Evolutionary conservation across 495 filamentous ascomycete species (phyloP).

Genomic region (Trichoderma asperelloides): DNA sequence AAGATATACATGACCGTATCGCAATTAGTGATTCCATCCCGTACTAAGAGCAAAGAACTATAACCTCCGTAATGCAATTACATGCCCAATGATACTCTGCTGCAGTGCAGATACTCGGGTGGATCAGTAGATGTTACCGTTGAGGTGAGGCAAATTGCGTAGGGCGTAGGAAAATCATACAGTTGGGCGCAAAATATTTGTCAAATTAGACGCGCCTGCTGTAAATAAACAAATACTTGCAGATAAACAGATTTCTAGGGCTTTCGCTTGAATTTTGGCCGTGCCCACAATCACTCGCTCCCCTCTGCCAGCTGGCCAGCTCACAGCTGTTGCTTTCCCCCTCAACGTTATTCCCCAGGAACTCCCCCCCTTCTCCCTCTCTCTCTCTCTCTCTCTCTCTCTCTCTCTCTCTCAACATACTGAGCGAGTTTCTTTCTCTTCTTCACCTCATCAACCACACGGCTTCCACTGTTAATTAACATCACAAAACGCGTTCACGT

Average conservation of each 20-base stretch:
- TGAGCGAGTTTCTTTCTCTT: neutral
- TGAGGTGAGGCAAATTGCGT: neutral
- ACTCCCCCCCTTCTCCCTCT: neutral
- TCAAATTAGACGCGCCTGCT: neutral
- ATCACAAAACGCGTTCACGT: neutral
- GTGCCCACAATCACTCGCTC: neutral
- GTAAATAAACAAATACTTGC: neutral
- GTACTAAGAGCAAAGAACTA: too few species aligned
- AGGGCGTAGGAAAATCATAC: neutral
- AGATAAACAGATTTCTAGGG: too few species aligned
- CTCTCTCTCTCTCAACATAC: neutral
- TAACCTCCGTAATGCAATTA: too few species aligned
- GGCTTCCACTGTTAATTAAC: neutral
- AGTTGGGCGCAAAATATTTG: neutral
- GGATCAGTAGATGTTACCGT: neutral
- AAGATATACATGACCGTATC: too few species aligned
- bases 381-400: neutral
- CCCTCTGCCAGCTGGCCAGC: slow-evolving; percentile 1
- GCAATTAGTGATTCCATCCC: too few species aligned
- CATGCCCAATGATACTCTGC: too few species aligned
- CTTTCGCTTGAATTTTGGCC: neutral
- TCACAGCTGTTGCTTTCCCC: neutral
- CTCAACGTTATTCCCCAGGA: neutral
- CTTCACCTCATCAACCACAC: neutral
- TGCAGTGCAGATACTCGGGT: too few species aligned